A percentile compares a stretch with the other conserved stretches of the same genome.
Conservation (phyloP, 1,284 basidiomycete genomes). For the Cryptococcus sp. region DNA sequence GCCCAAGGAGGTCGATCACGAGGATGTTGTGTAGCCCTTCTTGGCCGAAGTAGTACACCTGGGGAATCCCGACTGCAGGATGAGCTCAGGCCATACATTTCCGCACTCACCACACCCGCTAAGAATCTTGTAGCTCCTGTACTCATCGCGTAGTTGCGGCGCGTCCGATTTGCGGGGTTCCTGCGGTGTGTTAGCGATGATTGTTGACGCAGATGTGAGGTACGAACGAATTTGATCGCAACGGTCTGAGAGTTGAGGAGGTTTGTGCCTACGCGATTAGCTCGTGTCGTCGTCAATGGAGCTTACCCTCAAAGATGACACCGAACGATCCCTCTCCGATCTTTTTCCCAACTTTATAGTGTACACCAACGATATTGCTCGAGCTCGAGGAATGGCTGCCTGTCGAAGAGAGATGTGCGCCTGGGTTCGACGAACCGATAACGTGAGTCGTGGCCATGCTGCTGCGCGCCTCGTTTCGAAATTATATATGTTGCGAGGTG, state of each 20-base stretch:
- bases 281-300: not conserved
- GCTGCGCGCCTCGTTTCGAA: no score
- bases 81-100: not conserved
- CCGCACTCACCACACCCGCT: constrained; percentile 78
- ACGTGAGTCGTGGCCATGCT: constrained; percentile 54
- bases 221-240: constrained; percentile 94
- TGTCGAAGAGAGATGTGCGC: constrained; percentile 43
- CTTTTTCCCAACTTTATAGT: constrained; percentile 65
- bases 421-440: constrained; percentile 51
- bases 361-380: constrained; percentile 58
- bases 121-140: constrained; percentile 93
- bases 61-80: constrained; percentile 76
- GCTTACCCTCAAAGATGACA: constrained; percentile 90
- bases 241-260: constrained; percentile 93
- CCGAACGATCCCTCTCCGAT: constrained; percentile 82
- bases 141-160: constrained; percentile 93
- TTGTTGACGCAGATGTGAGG: not conserved
- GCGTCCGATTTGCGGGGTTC: constrained; percentile 96
- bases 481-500: no score
- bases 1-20: constrained; percentile 92
- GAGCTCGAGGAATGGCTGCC: constrained; percentile 48
- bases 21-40: constrained; percentile 97
- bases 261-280: constrained; percentile 70
- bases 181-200: constrained; percentile 53
- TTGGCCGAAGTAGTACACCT: constrained; percentile 97